A percentile compares a stretch with the other conserved stretches of the same genome.
Evolutionary conservation across 2,329 filamentous ascomycete species (phyloP).

Genomic region (Cladosporium velox): DNA sequence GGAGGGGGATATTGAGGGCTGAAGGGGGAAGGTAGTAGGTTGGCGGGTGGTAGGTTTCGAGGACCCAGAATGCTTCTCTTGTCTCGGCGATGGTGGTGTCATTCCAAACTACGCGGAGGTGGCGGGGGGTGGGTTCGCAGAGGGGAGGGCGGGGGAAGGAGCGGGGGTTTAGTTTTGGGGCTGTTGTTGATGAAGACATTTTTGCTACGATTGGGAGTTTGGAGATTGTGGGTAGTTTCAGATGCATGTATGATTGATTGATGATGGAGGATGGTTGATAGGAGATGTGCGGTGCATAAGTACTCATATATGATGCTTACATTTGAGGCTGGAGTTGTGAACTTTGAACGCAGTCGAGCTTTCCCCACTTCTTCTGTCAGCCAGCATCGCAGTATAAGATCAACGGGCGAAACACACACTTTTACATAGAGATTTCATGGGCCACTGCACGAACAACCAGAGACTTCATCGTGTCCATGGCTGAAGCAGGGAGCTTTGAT

Average conservation of each 20-base stretch:
- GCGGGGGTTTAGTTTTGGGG: slow-evolving; percentile 55
- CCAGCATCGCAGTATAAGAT: not conserved
- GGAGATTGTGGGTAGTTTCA: not conserved
- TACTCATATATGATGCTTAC: slow-evolving; percentile 14
- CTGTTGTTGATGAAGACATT: slow-evolving; percentile 32
- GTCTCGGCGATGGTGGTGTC: slow-evolving; percentile 60
- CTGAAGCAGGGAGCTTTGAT: not conserved
- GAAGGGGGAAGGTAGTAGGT: slow-evolving; percentile 55
- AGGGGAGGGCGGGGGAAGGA: slow-evolving; percentile 61
- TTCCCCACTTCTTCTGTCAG: slow-evolving; percentile 1
- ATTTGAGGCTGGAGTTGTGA: not conserved
- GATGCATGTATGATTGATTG: not conserved
- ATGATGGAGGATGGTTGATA: too few relatives aligned
- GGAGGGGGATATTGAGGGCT: slow-evolving; percentile 51
- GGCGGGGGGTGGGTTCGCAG: slow-evolving; percentile 56
- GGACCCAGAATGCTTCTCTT: slow-evolving; percentile 59
- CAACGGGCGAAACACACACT: not conserved
- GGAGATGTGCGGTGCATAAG: too few relatives aligned
- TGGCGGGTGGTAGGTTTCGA: slow-evolving; percentile 64
- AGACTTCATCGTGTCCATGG: not conserved
- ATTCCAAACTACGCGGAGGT: slow-evolving; percentile 58
- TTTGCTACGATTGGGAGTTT: slow-evolving; percentile 24
- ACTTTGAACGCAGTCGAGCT: not conserved
- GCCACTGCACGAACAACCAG: not conserved
- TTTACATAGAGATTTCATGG: not conserved